These are phyloP conservation scores for Nannochloropsis oceanica DNA, from an alignment of 108 stramenopile species.

Conservation along the genomic window DNA sequence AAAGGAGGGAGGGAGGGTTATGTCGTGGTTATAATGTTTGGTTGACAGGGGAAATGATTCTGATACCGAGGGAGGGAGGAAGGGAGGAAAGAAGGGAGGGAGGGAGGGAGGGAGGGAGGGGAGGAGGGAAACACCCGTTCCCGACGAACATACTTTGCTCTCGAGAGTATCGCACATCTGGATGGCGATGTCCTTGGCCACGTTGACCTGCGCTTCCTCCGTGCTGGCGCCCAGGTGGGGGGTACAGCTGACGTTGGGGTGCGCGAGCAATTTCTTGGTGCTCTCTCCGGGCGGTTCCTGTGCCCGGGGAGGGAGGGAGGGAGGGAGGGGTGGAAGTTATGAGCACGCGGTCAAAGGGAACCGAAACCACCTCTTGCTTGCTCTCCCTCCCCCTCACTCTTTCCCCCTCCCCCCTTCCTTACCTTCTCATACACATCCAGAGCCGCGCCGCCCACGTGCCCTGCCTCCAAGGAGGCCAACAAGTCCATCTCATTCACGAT, in stretches of 20 bases:
- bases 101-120: slow-evolving; percentile 21
- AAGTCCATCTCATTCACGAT: slow-evolving; percentile 36
- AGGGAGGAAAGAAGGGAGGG: slow-evolving; percentile 26
- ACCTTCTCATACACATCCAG: slow-evolving; percentile 34
- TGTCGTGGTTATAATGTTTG: no score
- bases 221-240: slow-evolving; percentile 41
- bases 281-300: slow-evolving; percentile 33
- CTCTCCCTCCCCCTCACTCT: background rate
- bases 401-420: background rate
- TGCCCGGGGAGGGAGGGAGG: no score
- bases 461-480: slow-evolving; percentile 20
- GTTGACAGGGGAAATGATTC: background rate
- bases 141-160: slow-evolving; percentile 8
- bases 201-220: slow-evolving; percentile 42
- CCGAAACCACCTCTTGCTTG: background rate
- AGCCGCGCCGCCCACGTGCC: slow-evolving; percentile 37
- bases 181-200: slow-evolving; percentile 34
- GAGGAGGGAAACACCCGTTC: background rate
- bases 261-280: slow-evolving; percentile 10
- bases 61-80: background rate
- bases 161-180: slow-evolving; percentile 44
- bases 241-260: slow-evolving; percentile 37
- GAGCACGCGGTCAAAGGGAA: no score
- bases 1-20: background rate
- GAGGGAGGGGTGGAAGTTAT: no score